Conservation (phyloP, 2,329 filamentous ascomycete genomes). For the Penicillium sp. region DNA sequence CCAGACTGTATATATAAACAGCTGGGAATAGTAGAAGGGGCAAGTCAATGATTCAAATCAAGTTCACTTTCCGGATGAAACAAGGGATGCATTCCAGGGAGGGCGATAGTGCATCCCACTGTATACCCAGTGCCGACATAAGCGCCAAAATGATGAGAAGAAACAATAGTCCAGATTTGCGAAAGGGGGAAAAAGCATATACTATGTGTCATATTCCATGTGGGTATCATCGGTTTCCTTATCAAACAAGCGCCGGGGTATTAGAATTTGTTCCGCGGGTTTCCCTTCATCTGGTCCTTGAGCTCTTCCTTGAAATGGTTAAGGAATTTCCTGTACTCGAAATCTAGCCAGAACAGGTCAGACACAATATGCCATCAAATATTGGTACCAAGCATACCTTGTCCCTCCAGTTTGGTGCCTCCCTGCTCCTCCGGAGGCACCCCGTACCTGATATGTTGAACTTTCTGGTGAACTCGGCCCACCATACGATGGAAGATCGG, state of each 20-base stretch:
- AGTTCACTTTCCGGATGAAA: constrained; percentile 26
- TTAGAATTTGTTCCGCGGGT: constrained; percentile 33
- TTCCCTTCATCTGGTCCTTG: constrained; percentile 42
- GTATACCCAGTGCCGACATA: constrained; percentile 18
- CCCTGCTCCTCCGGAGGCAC: constrained; percentile 44
- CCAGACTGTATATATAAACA: background rate
- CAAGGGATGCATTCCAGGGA: constrained; percentile 24
- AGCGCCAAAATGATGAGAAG: background rate
- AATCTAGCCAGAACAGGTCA: constrained; percentile 19
- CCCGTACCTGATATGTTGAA: constrained; percentile 44
- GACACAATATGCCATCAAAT: background rate
- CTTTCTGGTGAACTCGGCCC: constrained; percentile 41
- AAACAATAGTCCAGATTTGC: background rate
- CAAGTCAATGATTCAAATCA: background rate
- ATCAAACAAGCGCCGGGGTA: constrained; percentile 12
- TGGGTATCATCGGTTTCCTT: constrained; percentile 10
- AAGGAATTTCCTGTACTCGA: constrained; percentile 34
- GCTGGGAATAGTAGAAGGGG: constrained; percentile 12
- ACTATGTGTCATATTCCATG: constrained; percentile 1
- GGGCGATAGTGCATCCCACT: constrained; percentile 22
- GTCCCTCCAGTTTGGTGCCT: constrained; percentile 41
- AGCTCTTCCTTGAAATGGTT: constrained; percentile 44
- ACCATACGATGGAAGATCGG: constrained; percentile 46
- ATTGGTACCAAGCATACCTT: constrained; percentile 23
- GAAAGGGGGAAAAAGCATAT: background rate